Evolutionary conservation across 2,329 filamentous ascomycete genomes (phyloP), one percentile per base, ranked within the genome.

Genomic region (Diaporthe sp.): DNA sequence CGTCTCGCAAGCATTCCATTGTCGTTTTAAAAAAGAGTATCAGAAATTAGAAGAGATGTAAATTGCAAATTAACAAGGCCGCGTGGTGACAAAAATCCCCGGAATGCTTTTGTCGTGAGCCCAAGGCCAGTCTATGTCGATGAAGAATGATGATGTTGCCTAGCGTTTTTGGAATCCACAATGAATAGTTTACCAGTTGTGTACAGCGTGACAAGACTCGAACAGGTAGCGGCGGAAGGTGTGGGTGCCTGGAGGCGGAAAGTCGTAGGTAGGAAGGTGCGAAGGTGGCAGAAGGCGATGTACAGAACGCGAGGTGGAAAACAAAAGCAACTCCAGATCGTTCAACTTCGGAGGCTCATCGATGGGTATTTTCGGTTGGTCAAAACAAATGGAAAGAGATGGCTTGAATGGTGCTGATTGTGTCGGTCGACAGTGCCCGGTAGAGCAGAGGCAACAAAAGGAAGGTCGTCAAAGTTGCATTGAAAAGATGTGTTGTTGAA

Each of bases 1-100:
- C 90, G 86, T 95, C 92, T 87, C 93, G 92, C 89, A 98, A 91
- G 89, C 95, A 98, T 87, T 95, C 94, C 95, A 98, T 89, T 82
- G 81, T 82, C 61, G 60, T 75, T 25, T 71, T 71, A 73, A 75
- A 75, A 70, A 62, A 74, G 74, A 55, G 61, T 76, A 75, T 78
- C 58, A 73, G 76, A 76, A 60, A 78, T 77, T 76, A 78, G 67
- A 76, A 77, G 76, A 76, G 71, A 76, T 75, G 73, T 77, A 76
- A 76, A 76, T 77, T 73, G 76, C 73, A 76, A 76, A 79, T 79
- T 79, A 81, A 77, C 79, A 78, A 74, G 75, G 75, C 72, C 55
- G 75, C 75, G 72, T 78, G 78, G 75, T 78, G 72, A 77, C 80
- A 80, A 80, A 80, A 62, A 76, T 81, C 75, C 79, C 74, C 72